These are phyloP conservation scores for Saraca asoca DNA, from an alignment of 331 rosid genomes.

Conservation along the genomic window DNA sequence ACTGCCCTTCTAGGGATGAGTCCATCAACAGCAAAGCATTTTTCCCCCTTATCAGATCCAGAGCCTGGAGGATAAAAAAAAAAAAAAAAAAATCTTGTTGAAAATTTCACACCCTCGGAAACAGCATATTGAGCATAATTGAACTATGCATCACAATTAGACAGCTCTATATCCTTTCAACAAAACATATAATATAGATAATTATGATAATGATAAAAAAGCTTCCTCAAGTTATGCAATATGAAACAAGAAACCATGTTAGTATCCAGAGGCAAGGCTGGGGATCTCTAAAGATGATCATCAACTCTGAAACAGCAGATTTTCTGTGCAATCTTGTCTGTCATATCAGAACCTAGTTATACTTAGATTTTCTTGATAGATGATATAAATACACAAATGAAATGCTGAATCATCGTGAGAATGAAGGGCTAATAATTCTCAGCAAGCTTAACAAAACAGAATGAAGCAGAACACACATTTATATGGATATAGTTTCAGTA, in stretches of 20 bases:
- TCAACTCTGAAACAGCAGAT: neutral
- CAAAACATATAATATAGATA: constrained; percentile 4
- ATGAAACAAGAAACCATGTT: constrained; percentile 8
- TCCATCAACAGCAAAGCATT: constrained; percentile 75
- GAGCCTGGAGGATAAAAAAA: constrained; percentile 56
- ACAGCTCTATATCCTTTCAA: constrained; percentile 11
- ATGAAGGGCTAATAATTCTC: constrained; percentile 13
- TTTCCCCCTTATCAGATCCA: constrained; percentile 87
- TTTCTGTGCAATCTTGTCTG: neutral
- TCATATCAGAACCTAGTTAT: neutral
- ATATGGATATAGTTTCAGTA: constrained; percentile 13
- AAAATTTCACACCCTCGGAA: constrained; percentile 3
- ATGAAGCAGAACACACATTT: constrained; percentile 6
- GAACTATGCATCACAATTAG: constrained; percentile 19
- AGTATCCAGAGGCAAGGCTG: neutral
- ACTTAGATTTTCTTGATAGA: constrained; percentile 13
- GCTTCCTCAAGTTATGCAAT: neutral
- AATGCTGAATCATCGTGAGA: constrained; percentile 11
- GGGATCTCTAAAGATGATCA: neutral
- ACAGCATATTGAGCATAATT: constrained; percentile 15
- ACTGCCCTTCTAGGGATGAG: constrained; percentile 66
- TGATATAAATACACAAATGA: constrained; percentile 3
- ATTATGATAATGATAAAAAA: neutral
- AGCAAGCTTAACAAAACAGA: constrained; percentile 2
- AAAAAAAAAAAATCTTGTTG: constrained; percentile 19